Evolutionary conservation across 73 alveolate species (phyloP).

Genomic region (Chromera velia): DNA sequence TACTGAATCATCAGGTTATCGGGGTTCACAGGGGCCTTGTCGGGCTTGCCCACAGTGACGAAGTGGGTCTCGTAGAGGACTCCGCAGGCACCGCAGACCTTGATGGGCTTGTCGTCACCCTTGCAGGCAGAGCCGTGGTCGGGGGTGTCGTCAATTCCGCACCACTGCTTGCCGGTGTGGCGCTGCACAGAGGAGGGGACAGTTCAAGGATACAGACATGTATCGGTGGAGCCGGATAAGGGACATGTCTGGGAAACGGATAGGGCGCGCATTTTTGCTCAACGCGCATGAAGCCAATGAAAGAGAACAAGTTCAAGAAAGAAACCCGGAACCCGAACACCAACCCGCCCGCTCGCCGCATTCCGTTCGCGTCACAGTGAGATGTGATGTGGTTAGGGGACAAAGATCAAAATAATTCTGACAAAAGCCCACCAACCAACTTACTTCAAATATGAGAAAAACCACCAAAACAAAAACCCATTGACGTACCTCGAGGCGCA

Average conservation of each 20-base stretch:
- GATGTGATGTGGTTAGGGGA: background rate
- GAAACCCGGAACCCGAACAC: background rate
- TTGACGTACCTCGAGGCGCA: background rate
- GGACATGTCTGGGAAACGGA: background rate
- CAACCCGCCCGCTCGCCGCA: constrained; percentile 16
- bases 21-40: no score
- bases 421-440: background rate
- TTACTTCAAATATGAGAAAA: background rate
- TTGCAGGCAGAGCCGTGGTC: constrained; percentile 26
- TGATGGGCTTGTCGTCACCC: constrained; percentile 13
- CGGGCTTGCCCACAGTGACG: no score
- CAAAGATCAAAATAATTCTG: background rate
- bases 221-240: background rate
- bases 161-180: background rate
- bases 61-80: no score
- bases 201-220: background rate
- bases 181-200: background rate
- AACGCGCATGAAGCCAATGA: constrained; percentile 6
- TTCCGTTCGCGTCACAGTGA: constrained; percentile 11
- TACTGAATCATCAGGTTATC: no score
- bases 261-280: background rate
- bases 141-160: background rate
- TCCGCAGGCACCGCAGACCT: constrained; percentile 27
- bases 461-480: background rate
- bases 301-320: constrained; percentile 20